These are phyloP conservation scores for Pestalotiopsis sp. DNA, from an alignment of 2,329 filamentous ascomycete genomes.

Conservation along the genomic window DNA sequence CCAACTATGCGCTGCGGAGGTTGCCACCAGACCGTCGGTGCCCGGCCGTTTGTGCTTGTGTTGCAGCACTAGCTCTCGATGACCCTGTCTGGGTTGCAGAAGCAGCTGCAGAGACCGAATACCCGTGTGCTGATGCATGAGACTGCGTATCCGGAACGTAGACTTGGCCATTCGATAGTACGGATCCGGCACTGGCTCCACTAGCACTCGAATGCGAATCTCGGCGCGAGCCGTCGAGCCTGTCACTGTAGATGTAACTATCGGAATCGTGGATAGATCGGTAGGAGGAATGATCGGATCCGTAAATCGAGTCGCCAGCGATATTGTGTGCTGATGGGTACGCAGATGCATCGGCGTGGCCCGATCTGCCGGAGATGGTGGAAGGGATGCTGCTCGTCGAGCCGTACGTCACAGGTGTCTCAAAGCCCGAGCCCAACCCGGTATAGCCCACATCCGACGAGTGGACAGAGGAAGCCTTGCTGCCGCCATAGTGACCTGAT, in stretches of 20 bases:
- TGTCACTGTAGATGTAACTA: conserved; percentile 33
- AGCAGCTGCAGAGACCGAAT: conserved; percentile 21
- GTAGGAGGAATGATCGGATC: conserved; percentile 21
- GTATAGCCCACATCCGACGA: conserved; percentile 32
- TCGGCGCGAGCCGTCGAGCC: conserved; percentile 24
- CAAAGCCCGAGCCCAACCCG: conserved; percentile 27
- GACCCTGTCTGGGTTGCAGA: conserved; percentile 21
- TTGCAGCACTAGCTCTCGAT: conserved; percentile 24
- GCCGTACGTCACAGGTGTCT: conserved; percentile 23
- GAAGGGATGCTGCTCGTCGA: conserved; percentile 20
- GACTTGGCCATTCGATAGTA: conserved; percentile 36
- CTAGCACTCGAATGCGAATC: conserved; percentile 27
- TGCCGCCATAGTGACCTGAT: conserved; percentile 24
- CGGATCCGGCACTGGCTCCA: conserved; percentile 22
- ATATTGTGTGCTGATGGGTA: conserved; percentile 20
- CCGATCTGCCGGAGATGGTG: conserved; percentile 21
- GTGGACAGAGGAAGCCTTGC: conserved; percentile 24
- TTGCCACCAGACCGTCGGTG: conserved; percentile 35
- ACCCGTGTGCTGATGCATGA: conserved; percentile 23
- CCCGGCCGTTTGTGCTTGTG: conserved; percentile 27
- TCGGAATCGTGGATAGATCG: conserved; percentile 25
- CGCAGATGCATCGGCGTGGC: conserved; percentile 20
- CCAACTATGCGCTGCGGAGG: conserved; percentile 31
- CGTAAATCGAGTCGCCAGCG: conserved; percentile 23
- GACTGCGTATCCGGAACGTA: conserved; percentile 33